Evolutionary conservation across 176 grass and related monocot genomes (phyloP), one percentile per base, ranked within the genome.

Genomic region (Dactylis glomerata): DNA sequence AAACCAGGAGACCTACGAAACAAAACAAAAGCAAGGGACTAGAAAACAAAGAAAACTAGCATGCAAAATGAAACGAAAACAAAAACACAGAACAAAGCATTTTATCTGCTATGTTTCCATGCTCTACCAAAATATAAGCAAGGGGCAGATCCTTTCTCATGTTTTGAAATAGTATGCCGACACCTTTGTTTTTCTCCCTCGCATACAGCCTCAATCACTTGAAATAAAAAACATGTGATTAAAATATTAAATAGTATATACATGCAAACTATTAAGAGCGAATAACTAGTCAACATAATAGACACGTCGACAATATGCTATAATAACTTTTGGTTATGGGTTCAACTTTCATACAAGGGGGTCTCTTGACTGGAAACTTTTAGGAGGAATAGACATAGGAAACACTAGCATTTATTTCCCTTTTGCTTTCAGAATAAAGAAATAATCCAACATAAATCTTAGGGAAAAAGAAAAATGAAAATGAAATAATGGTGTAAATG

Each of bases 361-460:
- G 17, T 74, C 42, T 76, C 46, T 75, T 76, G 42, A 38, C 36
- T 63, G 13, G n/a, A n/a, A 52, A 15, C 27, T 19, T 84, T 65
- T 42, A 38, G 57, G 42, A 22, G 38, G 58, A 65, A 17, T 31
- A 63, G 5, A 40, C 26, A 45, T 75, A 87, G 19, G 16, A 22
- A 75, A 31, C 51, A 75, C 27, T 51, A 75, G 71, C 46, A 75
- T 74, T 31, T 74, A 47, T 46, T 74, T 31, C 20, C 44, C 10
- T 50, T 50, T 50, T 74, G 8, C 44, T 46, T 74, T 74, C 19
- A 8, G 26, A 49, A 4, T 15, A 20, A 50, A 32, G 8, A 50
- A 50, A 67, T 69, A 31, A 55, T 54, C 10, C 10, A 81, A 55
- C 49, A 78, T 34, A 55, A 69, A 81, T 81, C 40, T 71, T 34